phyloP scores from a whole-genome alignment of 2,329 filamentous ascomycete species.

The Xylariales sp. region DNA sequence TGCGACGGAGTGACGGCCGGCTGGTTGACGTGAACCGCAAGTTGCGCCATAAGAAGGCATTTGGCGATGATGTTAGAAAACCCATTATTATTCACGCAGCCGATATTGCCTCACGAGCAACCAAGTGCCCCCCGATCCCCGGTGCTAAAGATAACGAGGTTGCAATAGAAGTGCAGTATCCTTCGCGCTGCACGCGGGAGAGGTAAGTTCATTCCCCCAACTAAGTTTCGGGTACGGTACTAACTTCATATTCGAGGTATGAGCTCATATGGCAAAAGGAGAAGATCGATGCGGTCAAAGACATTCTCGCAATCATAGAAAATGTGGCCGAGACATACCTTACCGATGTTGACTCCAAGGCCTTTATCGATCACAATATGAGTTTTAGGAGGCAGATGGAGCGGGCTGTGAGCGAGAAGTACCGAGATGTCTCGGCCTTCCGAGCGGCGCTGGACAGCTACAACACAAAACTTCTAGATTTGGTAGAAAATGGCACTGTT shows the following conservation, averaged over 20 bases:
- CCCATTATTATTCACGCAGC: conserved; percentile 68
- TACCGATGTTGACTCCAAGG: conserved; percentile 72
- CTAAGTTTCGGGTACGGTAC: conserved; percentile 31
- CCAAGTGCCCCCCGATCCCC: conserved; percentile 63
- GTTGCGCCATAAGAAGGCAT: conserved; percentile 60
- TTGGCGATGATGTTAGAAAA: conserved; percentile 56
- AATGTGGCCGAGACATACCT: conserved; percentile 82
- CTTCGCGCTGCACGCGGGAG: conserved; percentile 76
- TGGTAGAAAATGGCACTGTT: conserved; percentile 78
- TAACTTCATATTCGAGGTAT: conserved; percentile 61
- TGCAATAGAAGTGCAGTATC: conserved; percentile 82
- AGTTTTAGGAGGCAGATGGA: conserved; percentile 83
- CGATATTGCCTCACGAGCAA: conserved; percentile 64
- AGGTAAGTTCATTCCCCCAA: conserved; percentile 59
- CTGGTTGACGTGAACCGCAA: conserved; percentile 60
- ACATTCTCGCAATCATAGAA: conserved; percentile 76
- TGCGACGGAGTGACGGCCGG: conserved; percentile 57
- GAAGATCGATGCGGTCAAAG: conserved; percentile 79
- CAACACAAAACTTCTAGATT: conserved; percentile 74
- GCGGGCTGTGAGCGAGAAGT: conserved; percentile 75
- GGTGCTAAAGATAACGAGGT: conserved; percentile 64
- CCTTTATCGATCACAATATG: conserved; percentile 76
- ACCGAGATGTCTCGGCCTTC: conserved; percentile 74
- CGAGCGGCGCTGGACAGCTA: conserved; percentile 78
- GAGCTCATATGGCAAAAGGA: conserved; percentile 83